These are phyloP conservation scores for Lactarius quietus DNA, from an alignment of 768 basidiomycete genomes.

Conservation along the genomic window DNA sequence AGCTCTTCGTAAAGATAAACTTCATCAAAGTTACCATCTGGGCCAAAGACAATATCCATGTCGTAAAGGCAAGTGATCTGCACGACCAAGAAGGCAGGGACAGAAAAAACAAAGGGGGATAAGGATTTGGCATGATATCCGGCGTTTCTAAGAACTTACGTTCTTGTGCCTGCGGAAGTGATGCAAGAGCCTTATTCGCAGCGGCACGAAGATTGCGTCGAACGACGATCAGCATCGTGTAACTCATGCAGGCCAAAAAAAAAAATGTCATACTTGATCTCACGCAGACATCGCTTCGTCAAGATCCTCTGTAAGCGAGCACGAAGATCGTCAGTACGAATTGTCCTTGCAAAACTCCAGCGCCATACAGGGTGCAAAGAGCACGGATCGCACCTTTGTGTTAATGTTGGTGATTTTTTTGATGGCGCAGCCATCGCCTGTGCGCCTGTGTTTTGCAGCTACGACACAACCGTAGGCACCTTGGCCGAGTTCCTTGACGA, in stretches of 20 bases:
- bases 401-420: slow-evolving; percentile 97
- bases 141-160: slow-evolving; percentile 41
- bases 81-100: neutral
- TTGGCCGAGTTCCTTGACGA: slow-evolving; percentile 95
- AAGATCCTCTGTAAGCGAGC: slow-evolving; percentile 66
- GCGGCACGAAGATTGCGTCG: neutral
- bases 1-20: slow-evolving; percentile 97
- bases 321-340: neutral
- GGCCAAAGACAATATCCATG: slow-evolving; percentile 95
- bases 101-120: neutral
- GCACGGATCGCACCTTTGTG: slow-evolving; percentile 56
- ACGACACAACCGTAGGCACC: slow-evolving; percentile 94
- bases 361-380: neutral
- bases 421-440: slow-evolving; percentile 89
- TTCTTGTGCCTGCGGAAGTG: slow-evolving; percentile 99
- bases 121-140: neutral
- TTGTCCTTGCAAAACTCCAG: neutral
- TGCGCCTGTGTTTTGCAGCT: slow-evolving; percentile 74
- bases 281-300: slow-evolving; percentile 93
- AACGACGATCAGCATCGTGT: neutral
- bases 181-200: slow-evolving; percentile 66
- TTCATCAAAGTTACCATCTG: slow-evolving; percentile 90
- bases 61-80: slow-evolving; percentile 97
- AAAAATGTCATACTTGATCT: slow-evolving; percentile 66
- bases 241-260: slow-evolving; percentile 1